These are phyloP conservation scores for Colletotrichum musicola DNA, from an alignment of 2,329 filamentous ascomycete species.

Conservation along the genomic window DNA sequence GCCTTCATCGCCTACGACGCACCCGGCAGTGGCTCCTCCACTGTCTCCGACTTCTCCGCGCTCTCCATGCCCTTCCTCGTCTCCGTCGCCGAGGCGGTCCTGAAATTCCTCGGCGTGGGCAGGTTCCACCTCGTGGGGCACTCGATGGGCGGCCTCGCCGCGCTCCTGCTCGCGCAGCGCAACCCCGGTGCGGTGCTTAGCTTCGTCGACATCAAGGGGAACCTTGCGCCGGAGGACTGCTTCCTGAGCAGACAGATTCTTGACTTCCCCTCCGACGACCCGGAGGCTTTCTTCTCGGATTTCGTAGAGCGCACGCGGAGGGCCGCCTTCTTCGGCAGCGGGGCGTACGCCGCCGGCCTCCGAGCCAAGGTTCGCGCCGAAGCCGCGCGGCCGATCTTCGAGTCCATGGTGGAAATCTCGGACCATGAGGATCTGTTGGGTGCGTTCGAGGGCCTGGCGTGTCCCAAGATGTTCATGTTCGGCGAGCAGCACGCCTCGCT, in stretches of 20 bases:
- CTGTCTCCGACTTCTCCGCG: conserved; percentile 36
- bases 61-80: conserved; percentile 41
- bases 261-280: conserved; percentile 12
- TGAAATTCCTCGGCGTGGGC: conserved; percentile 32
- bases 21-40: conserved; percentile 43
- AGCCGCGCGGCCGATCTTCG: conserved; percentile 42
- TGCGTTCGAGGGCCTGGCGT: conserved; percentile 38
- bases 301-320: conserved; percentile 38
- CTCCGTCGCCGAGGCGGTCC: conserved; percentile 37
- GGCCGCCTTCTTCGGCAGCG: conserved; percentile 31
- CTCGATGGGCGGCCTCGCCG: conserved; percentile 45
- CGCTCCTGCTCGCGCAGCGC: conserved; percentile 39
- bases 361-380: conserved; percentile 36
- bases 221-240: conserved; percentile 45
- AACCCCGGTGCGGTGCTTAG: conserved; percentile 34
- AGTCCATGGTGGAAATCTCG: conserved; percentile 43
- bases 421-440: conserved; percentile 40
- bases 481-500: conserved; percentile 38
- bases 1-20: conserved; percentile 44
- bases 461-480: conserved; percentile 41
- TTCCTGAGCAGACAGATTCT: conserved; percentile 44
- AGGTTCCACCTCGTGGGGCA: conserved; percentile 45
- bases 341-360: conserved; percentile 39
- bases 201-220: conserved; percentile 46
- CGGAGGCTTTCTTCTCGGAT: background rate